phyloP scores from a whole-genome alignment of 805 yeast genomes.

The Millerozyma miso region DNA sequence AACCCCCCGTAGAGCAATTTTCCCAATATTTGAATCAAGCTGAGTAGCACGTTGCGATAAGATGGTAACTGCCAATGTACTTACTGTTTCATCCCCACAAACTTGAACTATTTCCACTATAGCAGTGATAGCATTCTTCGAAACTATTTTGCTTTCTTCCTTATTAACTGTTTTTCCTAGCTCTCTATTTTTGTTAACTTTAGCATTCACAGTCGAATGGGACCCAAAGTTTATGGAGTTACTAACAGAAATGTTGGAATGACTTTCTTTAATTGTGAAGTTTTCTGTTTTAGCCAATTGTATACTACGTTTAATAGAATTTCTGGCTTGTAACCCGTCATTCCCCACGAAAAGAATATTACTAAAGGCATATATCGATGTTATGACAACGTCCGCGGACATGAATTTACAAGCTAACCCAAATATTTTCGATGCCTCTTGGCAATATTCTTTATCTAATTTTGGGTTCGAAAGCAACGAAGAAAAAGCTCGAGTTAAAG shows the following conservation, averaged over 20 bases:
- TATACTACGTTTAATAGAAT: conserved; percentile 24
- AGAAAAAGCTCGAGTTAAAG: conserved; percentile 43
- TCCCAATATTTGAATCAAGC: conserved; percentile 49
- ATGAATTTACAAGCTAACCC: conserved; percentile 64
- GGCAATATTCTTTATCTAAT: conserved; percentile 44
- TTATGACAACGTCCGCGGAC: conserved; percentile 77
- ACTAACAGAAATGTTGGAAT: conserved; percentile 4
- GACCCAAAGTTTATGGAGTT: conserved; percentile 2
- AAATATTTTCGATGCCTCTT: conserved; percentile 51
- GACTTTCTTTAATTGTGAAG: conserved; percentile 10
- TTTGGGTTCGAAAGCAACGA: conserved; percentile 53
- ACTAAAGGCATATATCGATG: conserved; percentile 78
- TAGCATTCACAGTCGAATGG: conserved; percentile 4
- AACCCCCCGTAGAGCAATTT: conserved; percentile 55
- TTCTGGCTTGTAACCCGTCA: conserved; percentile 28
- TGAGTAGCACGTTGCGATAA: conserved; percentile 67
- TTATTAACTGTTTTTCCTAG: conserved; percentile 20
- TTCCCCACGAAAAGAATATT: conserved; percentile 62
- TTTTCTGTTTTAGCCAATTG: conserved; percentile 18
- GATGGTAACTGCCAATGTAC: conserved; percentile 74
- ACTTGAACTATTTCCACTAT: conserved; percentile 60
- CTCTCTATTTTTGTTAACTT: neutral
- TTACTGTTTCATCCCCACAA: conserved; percentile 67
- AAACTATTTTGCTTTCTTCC: conserved; percentile 40
- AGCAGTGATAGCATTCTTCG: conserved; percentile 63